phyloP scores from a whole-genome alignment of 495 filamentous ascomycete genomes.

The Massariosphaeria phaeospora region DNA sequence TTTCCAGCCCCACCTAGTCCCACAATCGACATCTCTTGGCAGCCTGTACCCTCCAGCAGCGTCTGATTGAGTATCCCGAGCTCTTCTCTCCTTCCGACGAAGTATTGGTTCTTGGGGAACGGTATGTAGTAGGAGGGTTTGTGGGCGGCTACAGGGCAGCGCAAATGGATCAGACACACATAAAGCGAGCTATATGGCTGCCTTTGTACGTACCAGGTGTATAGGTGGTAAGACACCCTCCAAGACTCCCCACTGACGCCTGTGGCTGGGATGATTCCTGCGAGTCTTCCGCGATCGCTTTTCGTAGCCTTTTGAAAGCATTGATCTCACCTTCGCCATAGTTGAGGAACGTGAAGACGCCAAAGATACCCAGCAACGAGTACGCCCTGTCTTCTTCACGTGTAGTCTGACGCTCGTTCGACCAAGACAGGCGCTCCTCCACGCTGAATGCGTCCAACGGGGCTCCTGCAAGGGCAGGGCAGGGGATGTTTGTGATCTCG shows the following conservation, averaged over 20 bases:
- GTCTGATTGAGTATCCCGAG: conserved; percentile 21
- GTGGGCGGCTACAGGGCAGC: too few species aligned
- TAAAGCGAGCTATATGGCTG: too few species aligned
- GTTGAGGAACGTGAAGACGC: conserved; percentile 7
- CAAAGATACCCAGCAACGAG: conserved; percentile 29
- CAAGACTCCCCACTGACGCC: too few species aligned
- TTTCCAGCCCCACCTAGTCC: conserved; percentile 29
- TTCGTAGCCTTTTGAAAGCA: conserved; percentile 10
- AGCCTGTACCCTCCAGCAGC: conserved; percentile 15
- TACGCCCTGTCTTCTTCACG: conserved; percentile 24
- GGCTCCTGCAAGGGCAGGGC: not conserved
- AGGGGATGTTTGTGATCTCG: not conserved
- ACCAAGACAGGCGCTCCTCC: conserved; percentile 20
- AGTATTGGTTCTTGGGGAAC: conserved; percentile 16
- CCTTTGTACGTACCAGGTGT: too few species aligned
- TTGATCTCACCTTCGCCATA: conserved; percentile 22
- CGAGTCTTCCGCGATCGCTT: conserved; percentile 4
- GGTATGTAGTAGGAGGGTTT: conserved; percentile 18
- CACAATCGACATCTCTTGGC: conserved; percentile 24
- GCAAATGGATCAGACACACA: too few species aligned
- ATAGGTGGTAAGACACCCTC: too few species aligned
- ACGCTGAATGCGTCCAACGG: conserved; percentile 14
- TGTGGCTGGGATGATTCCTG: too few species aligned
- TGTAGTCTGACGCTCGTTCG: conserved; percentile 6
- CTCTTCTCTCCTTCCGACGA: conserved; percentile 12